These are phyloP conservation scores for Dothistroma pini DNA, from an alignment of 2,329 filamentous ascomycete species.

Conservation along the genomic window DNA sequence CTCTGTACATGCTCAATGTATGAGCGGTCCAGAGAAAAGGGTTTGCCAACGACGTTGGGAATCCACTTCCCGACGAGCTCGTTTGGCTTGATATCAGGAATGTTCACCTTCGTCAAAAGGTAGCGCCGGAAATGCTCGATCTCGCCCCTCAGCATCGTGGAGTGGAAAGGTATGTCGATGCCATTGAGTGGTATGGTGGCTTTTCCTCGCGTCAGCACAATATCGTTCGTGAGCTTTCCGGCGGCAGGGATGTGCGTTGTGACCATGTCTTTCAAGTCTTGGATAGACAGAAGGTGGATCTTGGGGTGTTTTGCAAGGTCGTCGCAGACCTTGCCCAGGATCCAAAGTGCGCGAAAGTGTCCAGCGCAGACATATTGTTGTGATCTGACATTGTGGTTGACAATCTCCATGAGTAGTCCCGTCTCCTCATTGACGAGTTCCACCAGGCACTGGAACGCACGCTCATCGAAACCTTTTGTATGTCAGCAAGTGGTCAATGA, in stretches of 20 bases:
- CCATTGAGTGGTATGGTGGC: not conserved
- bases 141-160: not conserved
- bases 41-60: constrained; percentile 4
- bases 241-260: not conserved
- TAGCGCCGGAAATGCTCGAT: not conserved
- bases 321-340: not conserved
- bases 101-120: not conserved
- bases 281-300: not conserved
- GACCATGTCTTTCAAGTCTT: not conserved
- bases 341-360: not conserved
- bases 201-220: not conserved
- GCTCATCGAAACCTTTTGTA: not conserved
- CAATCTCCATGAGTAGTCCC: not conserved
- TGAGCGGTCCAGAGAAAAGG: not conserved
- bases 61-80: constrained; percentile 2
- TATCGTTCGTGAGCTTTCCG: not conserved
- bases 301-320: not conserved
- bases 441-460: not conserved
- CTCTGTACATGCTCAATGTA: not conserved
- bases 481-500: not conserved
- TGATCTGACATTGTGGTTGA: not conserved
- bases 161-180: constrained; percentile 5
- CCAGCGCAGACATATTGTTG: constrained; percentile 4
- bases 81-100: not conserved
- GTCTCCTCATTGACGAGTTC: not conserved